Evolutionary conservation across 306 rosid species (phyloP), one percentile per base, ranked within the genome.

Genomic region (Pyrus communis): DNA sequence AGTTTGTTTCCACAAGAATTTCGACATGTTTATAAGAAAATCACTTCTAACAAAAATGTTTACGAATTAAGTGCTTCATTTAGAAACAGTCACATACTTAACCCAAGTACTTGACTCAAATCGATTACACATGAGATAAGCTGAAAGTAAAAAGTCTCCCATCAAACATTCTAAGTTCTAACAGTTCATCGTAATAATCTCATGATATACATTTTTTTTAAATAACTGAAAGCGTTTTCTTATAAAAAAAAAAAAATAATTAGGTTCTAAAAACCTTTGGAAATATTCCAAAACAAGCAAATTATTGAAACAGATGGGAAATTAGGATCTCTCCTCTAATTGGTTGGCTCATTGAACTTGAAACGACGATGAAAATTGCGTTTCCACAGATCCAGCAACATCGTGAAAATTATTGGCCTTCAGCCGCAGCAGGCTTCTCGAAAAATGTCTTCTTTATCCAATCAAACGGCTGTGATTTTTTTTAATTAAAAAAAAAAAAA

Each of bases 401-500:
- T 17, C 55, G 21, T 61, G 19, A 7, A 35, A 51, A 9, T 77
- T 70, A 82, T 33, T 73, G 72, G n/a, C 38, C 79, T 74, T 74
- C 79, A 13, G 55, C n/a, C n/a, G 28, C 19, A 21, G 30, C 63
- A n/a, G 77, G 69, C 73, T 78, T 82, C 79, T 73, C 77, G n/a
- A 82, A 28, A 69, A 82, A 82, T 18, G 85, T 82, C 79, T 77
- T 82, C 77, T 78, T 78, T 67, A 75, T 69, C 82, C 77, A 78
- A 78, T 75, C 80, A 79, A 75, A 82, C 5, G 82, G 85, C 79
- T 82, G 77, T 73, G 8, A 58, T 73, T 17, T 12, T 54, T 12
- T 22, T 45, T 5, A 9, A 11, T 0, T 6, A 0, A 9, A 28
- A 28, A 10, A 1, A 25, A 2, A 42, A 11, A 15, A 15, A 5